phyloP scores from a whole-genome alignment of 75 land plant genomes.

The Isoetes taiwanensis region DNA sequence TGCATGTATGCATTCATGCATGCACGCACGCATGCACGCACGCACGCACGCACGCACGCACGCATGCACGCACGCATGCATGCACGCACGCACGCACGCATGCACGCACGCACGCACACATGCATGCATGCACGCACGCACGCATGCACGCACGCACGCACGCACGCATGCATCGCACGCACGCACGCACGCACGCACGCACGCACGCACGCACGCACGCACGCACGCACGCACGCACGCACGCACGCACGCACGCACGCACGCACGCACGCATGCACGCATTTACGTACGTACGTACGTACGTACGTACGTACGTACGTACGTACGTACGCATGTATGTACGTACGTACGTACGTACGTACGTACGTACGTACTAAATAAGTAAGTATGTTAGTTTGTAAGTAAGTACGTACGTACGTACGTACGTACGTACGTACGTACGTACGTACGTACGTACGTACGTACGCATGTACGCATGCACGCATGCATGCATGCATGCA shows the following conservation, averaged over 20 bases:
- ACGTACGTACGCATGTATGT: background rate
- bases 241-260: no score
- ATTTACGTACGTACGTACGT: slow-evolving; percentile 8
- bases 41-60: background rate
- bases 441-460: background rate
- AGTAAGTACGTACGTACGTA: background rate
- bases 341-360: background rate
- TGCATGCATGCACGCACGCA: background rate
- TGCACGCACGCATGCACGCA: background rate
- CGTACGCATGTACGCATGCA: slow-evolving; percentile 6
- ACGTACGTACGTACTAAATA: slow-evolving; percentile 4
- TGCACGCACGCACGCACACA: background rate
- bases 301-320: background rate
- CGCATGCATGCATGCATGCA: background rate
- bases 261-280: no score
- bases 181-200: background rate
- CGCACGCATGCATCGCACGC: no score
- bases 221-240: background rate
- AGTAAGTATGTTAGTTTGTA: background rate
- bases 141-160: background rate
- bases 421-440: background rate
- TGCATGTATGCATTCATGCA: background rate
- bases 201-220: background rate
- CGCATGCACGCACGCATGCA: background rate
- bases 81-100: slow-evolving; percentile 1